phyloP scores from a whole-genome alignment of 2,329 filamentous ascomycete genomes.

The Fusarium pseudocircinatum region DNA sequence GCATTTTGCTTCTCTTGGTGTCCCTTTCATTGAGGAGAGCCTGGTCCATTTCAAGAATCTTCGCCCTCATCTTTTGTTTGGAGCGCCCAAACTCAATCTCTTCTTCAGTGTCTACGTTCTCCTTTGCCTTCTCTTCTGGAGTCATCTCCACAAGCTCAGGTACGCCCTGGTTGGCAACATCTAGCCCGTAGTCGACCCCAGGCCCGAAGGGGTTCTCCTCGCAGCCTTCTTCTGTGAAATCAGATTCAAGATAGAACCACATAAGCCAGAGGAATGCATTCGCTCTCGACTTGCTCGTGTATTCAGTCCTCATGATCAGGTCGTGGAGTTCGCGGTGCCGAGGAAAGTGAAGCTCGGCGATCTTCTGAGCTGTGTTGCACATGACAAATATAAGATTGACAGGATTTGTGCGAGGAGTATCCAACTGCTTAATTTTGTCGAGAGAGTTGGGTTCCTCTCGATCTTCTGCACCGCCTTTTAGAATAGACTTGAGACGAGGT shows the following conservation, averaged over 20 bases:
- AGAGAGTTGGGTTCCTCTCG: conserved; percentile 82
- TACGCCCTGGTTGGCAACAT: conserved; percentile 74
- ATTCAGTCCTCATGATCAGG: conserved; percentile 88
- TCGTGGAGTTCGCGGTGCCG: conserved; percentile 92
- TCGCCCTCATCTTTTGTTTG: conserved; percentile 78
- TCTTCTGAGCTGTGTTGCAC: conserved; percentile 86
- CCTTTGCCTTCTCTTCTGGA: conserved; percentile 69
- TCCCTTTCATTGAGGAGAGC: conserved; percentile 72
- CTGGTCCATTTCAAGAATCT: conserved; percentile 80
- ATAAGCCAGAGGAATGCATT: conserved; percentile 95
- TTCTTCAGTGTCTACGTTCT: conserved; percentile 79
- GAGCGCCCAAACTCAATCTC: conserved; percentile 76
- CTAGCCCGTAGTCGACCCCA: conserved; percentile 71
- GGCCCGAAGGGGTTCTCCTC: conserved; percentile 89
- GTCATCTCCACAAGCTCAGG: conserved; percentile 73
- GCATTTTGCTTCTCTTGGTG: conserved; percentile 62
- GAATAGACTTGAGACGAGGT: conserved; percentile 92
- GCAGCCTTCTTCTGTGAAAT: conserved; percentile 89
- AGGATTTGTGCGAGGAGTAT: conserved; percentile 84
- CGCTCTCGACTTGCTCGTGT: conserved; percentile 84
- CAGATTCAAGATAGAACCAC: conserved; percentile 98
- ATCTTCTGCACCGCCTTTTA: conserved; percentile 96
- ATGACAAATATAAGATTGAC: conserved; percentile 98
- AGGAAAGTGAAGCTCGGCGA: conserved; percentile 93
- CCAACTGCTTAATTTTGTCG: conserved; percentile 76